phyloP scores from a whole-genome alignment of 176 grass and related monocot species.

The Tillandsia leiboldiana region DNA sequence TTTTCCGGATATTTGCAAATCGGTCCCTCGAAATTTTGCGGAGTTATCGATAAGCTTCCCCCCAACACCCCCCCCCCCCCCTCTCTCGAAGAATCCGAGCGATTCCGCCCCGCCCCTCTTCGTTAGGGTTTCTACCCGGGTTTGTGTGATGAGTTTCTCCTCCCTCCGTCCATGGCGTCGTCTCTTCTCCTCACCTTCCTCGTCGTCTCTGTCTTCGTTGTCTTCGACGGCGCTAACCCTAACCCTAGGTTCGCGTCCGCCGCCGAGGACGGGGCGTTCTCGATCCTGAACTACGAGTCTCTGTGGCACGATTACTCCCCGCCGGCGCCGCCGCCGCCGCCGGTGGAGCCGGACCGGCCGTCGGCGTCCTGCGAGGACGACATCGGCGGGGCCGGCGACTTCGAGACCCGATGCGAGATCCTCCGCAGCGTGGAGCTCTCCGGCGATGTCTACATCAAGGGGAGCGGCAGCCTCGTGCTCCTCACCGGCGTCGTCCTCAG shows the following conservation, averaged over 20 bases:
- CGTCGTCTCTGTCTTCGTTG: slow-evolving; percentile 26
- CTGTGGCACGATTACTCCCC: slow-evolving; percentile 95
- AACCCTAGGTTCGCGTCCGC: slow-evolving; percentile 3
- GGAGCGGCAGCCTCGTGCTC: slow-evolving; percentile 72
- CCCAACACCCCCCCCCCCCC: background rate
- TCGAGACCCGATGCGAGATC: slow-evolving; percentile 62
- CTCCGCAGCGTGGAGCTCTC: slow-evolving; percentile 46
- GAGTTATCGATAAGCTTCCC: too few relatives aligned
- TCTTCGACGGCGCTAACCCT: slow-evolving; percentile 35
- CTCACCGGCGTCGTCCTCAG: slow-evolving; percentile 46
- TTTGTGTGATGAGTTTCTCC: slow-evolving; percentile 85
- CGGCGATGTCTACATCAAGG: slow-evolving; percentile 53
- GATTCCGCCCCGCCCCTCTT: background rate
- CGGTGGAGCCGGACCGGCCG: slow-evolving; percentile 45
- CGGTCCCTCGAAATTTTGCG: too few relatives aligned
- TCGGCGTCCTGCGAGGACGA: slow-evolving; percentile 54
- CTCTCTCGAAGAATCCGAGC: background rate
- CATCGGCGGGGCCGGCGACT: slow-evolving; percentile 71
- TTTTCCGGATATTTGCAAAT: too few relatives aligned
- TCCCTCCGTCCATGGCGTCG: slow-evolving; percentile 38
- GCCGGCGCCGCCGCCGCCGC: slow-evolving; percentile 70
- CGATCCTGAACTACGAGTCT: slow-evolving; percentile 50
- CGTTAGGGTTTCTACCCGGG: background rate
- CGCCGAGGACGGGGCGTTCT: slow-evolving; percentile 26
- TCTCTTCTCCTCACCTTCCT: slow-evolving; percentile 33